Evolutionary conservation across 257 asterid species (phyloP).

Genomic region (Linderniella brevidens): DNA sequence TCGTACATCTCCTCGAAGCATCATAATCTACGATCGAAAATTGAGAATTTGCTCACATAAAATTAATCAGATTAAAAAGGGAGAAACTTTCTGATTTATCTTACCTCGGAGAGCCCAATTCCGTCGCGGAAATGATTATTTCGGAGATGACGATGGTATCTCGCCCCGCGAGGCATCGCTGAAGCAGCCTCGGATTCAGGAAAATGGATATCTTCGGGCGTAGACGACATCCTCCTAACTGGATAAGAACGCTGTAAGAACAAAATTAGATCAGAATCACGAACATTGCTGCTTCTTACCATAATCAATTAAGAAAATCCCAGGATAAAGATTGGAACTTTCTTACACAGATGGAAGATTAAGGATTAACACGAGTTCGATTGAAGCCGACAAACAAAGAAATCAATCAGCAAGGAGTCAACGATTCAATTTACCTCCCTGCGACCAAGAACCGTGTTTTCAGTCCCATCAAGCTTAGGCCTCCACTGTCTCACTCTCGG

Average conservation of each 20-base stretch:
- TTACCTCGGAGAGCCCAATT: slow-evolving; percentile 43
- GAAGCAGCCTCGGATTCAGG: slow-evolving; percentile 18
- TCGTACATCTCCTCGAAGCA: too few relatives aligned
- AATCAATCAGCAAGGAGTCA: neutral
- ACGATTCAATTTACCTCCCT: slow-evolving; percentile 31
- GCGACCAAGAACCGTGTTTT: slow-evolving; percentile 18
- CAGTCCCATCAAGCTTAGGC: slow-evolving; percentile 34
- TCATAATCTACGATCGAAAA: too few relatives aligned
- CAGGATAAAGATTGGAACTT: neutral
- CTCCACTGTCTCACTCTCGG: slow-evolving; percentile 38
- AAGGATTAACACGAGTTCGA: too few relatives aligned
- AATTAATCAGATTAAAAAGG: too few relatives aligned
- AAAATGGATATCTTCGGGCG: slow-evolving; percentile 23
- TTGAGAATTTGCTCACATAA: too few relatives aligned
- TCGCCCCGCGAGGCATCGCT: slow-evolving; percentile 19
- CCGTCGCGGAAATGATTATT: slow-evolving; percentile 25
- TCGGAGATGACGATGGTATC: slow-evolving; percentile 25
- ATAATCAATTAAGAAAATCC: neutral
- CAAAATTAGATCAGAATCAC: slow-evolving; percentile 4
- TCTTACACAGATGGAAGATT: too few relatives aligned
- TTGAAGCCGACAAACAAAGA: too few relatives aligned
- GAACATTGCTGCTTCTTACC: too few relatives aligned
- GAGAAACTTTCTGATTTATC: too few relatives aligned
- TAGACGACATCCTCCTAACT: slow-evolving; percentile 31
- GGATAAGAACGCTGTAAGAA: slow-evolving; percentile 22